Evolutionary conservation across 176 grass and related monocot genomes (phyloP).

Genomic region (Triticum monococcum): DNA sequence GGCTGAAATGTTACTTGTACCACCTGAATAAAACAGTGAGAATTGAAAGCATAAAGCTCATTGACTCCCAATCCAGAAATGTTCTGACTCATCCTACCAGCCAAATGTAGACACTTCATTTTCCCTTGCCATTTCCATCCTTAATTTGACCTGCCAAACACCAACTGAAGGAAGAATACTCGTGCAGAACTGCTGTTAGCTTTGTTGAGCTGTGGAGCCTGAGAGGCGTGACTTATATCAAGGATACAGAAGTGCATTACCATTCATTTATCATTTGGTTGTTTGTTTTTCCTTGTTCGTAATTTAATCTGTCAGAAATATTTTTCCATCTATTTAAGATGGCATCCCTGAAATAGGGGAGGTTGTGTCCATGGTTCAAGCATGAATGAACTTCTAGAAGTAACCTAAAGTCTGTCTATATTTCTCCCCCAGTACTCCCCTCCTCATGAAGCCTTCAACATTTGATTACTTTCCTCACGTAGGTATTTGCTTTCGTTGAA

Average conservation of each 20-base stretch:
- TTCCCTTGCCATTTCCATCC: background rate
- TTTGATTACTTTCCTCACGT: background rate
- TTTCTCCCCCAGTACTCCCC: background rate
- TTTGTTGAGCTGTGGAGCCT: background rate
- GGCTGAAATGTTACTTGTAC: background rate
- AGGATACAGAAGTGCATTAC: background rate
- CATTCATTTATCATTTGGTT: background rate
- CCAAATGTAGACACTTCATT: background rate
- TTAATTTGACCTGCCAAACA: background rate
- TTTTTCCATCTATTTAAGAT: background rate
- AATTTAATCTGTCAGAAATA: background rate
- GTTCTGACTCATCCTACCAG: background rate
- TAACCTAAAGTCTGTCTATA: background rate
- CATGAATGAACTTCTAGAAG: background rate
- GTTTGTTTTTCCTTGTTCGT: background rate
- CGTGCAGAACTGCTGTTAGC: background rate
- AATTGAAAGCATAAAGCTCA: background rate
- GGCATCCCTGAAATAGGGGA: background rate
- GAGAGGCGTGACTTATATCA: background rate
- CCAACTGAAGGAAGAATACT: background rate
- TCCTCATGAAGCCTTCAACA: background rate
- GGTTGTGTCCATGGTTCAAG: background rate
- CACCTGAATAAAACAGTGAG: background rate
- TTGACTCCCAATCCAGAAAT: background rate
- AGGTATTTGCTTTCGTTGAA: background rate